Percentiles rank a stretch among this genome's conserved stretches.
phyloP scores from a whole-genome alignment of 768 basidiomycete species.

The Dictyophora rubrovolvata region DNA sequence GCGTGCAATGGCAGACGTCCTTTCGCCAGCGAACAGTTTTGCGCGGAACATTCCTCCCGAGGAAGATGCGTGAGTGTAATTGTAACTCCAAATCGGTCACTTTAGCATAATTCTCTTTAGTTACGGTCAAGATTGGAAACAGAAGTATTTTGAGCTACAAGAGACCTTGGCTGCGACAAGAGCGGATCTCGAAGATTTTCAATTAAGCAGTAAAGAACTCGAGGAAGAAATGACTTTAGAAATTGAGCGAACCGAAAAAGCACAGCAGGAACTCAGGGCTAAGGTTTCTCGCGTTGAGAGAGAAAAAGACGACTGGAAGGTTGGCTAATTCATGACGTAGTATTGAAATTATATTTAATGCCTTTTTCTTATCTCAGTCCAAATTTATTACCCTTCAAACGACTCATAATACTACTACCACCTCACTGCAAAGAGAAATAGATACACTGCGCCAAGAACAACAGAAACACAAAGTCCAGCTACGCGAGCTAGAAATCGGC shows the following conservation, averaged over 20 bases:
- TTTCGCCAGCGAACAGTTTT: slow-evolving; percentile 2
- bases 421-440: slow-evolving; percentile 85
- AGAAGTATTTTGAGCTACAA: slow-evolving; percentile 30
- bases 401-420: slow-evolving; percentile 80
- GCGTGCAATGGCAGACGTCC: slow-evolving; percentile 6
- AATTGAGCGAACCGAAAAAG: slow-evolving; percentile 76
- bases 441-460: slow-evolving; percentile 71
- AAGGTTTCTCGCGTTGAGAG: slow-evolving; percentile 60
- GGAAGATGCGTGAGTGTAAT: slow-evolving; percentile 1
- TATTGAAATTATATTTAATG: slow-evolving; percentile 3
- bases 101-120: not conserved
- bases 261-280: slow-evolving; percentile 68
- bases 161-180: slow-evolving; percentile 80
- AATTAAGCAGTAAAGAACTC: slow-evolving; percentile 78
- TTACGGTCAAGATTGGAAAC: slow-evolving; percentile 17
- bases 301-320: slow-evolving; percentile 92
- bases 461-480: slow-evolving; percentile 58
- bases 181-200: slow-evolving; percentile 79
- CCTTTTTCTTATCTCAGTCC: slow-evolving; percentile 30
- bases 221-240: slow-evolving; percentile 92
- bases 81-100: too few relatives aligned
- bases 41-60: not conserved
- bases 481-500: slow-evolving; percentile 90
- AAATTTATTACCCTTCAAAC: slow-evolving; percentile 87
- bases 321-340: slow-evolving; percentile 24